Evolutionary conservation across 805 yeast genomes (phyloP).

Genomic region (Pichia sporocuriosa): DNA sequence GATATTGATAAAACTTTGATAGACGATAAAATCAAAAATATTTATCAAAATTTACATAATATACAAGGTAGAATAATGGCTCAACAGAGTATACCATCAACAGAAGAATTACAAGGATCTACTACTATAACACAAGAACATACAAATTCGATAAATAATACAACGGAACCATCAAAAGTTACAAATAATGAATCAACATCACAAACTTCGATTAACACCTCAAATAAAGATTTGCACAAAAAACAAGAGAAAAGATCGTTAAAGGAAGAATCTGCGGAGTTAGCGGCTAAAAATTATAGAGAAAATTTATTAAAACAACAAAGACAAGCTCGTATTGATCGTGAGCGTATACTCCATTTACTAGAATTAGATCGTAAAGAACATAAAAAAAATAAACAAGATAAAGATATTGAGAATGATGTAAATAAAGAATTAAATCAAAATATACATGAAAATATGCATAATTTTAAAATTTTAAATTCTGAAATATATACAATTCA

Average conservation of each 20-base stretch:
- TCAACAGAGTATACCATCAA: slow-evolving; percentile 2
- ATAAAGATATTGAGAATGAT: not conserved
- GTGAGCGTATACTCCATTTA: slow-evolving; percentile 46
- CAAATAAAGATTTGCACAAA: not conserved
- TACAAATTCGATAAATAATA: not conserved
- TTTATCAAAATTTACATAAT: not conserved
- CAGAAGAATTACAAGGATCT: not conserved
- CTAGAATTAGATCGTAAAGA: slow-evolving; percentile 43
- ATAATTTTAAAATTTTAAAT: slow-evolving; percentile 16
- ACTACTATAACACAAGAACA: not conserved
- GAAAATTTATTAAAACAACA: slow-evolving; percentile 34
- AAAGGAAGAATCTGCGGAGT: slow-evolving; percentile 37
- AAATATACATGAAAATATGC: slow-evolving; percentile 21
- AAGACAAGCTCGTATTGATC: slow-evolving; percentile 40
- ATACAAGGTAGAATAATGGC: not conserved
- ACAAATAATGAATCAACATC: not conserved
- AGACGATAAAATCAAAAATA: slow-evolving; percentile 16
- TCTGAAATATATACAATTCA: slow-evolving; percentile 41
- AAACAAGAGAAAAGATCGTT: slow-evolving; percentile 17
- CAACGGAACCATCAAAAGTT: slow-evolving; percentile 11
- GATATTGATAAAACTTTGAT: slow-evolving; percentile 27
- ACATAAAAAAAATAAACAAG: slow-evolving; percentile 9
- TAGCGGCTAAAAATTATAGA: slow-evolving; percentile 32
- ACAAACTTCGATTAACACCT: too few relatives aligned
- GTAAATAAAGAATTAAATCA: slow-evolving; percentile 1